Evolutionary conservation across 177 flowering plant species (phyloP).

Genomic region (Tripterygium wilfordii): DNA sequence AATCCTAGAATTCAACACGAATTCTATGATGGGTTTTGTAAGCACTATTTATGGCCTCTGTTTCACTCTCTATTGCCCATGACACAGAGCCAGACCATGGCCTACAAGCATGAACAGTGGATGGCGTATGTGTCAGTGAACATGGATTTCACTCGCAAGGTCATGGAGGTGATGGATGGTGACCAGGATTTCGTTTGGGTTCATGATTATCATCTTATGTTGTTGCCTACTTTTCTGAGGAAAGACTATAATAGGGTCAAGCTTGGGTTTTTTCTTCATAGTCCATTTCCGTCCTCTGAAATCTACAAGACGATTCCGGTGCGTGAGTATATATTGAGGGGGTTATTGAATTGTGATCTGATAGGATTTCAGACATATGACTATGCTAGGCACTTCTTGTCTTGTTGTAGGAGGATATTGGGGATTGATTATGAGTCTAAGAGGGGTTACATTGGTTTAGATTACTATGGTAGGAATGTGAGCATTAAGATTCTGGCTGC

Average conservation of each 20-base stretch:
- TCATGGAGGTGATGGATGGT: slow-evolving; percentile 13
- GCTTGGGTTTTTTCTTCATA: slow-evolving; percentile 27
- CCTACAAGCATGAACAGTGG: slow-evolving; percentile 18
- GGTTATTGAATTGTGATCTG: slow-evolving; percentile 27
- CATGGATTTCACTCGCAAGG: slow-evolving; percentile 16
- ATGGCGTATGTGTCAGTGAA: slow-evolving; percentile 21
- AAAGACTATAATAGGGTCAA: slow-evolving; percentile 12
- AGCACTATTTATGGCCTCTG: slow-evolving; percentile 33
- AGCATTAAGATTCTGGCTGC: slow-evolving; percentile 25
- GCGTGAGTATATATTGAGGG: slow-evolving; percentile 18
- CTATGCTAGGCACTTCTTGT: slow-evolving; percentile 29
- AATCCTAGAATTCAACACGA: slow-evolving; percentile 7
- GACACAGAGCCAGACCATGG: slow-evolving; percentile 11
- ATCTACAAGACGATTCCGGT: slow-evolving; percentile 24
- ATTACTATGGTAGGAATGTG: slow-evolving; percentile 26
- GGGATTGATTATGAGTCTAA: slow-evolving; percentile 24
- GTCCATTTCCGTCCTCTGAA: slow-evolving; percentile 24
- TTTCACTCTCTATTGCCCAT: slow-evolving; percentile 30
- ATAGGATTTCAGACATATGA: slow-evolving; percentile 30
- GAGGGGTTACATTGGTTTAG: slow-evolving; percentile 28
- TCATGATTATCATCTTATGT: slow-evolving; percentile 29
- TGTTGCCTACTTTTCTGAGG: slow-evolving; percentile 22
- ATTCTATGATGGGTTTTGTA: slow-evolving; percentile 31
- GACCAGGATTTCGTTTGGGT: slow-evolving; percentile 29
- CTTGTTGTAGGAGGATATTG: slow-evolving; percentile 27